These are phyloP conservation scores for Boletus insuetus DNA, from an alignment of 768 basidiomycete species.

Conservation along the genomic window DNA sequence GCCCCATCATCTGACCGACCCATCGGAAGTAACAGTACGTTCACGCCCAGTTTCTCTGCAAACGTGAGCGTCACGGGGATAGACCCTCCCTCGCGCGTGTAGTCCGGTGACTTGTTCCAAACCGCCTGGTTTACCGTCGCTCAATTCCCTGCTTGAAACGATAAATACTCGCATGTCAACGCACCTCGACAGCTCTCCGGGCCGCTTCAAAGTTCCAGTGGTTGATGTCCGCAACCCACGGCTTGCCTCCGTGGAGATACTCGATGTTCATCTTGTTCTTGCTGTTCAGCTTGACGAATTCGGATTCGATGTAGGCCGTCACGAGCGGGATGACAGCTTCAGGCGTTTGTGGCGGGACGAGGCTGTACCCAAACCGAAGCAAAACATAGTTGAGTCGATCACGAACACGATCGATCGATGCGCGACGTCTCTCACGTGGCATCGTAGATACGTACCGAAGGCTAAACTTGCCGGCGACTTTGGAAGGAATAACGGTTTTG, in stretches of 20 bases:
- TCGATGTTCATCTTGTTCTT: slow-evolving; percentile 81
- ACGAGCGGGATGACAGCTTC: slow-evolving; percentile 72
- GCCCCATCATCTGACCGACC: slow-evolving; percentile 94
- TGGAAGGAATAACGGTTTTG: slow-evolving; percentile 94
- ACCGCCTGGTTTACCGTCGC: slow-evolving; percentile 31
- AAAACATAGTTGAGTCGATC: neutral
- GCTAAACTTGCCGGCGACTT: slow-evolving; percentile 89
- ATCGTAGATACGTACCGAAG: slow-evolving; percentile 59
- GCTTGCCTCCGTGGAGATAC: slow-evolving; percentile 76
- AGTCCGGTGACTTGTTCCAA: slow-evolving; percentile 74
- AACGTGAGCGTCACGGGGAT: slow-evolving; percentile 95
- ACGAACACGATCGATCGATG: neutral
- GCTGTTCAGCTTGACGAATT: slow-evolving; percentile 80
- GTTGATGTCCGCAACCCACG: slow-evolving; percentile 81
- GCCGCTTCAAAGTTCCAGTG: slow-evolving; percentile 97
- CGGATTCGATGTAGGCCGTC: slow-evolving; percentile 60
- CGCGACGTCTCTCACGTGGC: neutral
- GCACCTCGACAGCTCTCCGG: slow-evolving; percentile 75
- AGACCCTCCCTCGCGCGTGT: slow-evolving; percentile 90
- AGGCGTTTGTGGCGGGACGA: slow-evolving; percentile 87
- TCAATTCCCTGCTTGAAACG: neutral
- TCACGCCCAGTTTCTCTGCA: slow-evolving; percentile 82
- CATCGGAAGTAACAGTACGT: slow-evolving; percentile 89
- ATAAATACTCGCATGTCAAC: neutral
- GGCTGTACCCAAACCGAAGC: slow-evolving; percentile 32